phyloP scores from a whole-genome alignment of 805 yeast genomes.

The Hanseniaspora vineae region DNA sequence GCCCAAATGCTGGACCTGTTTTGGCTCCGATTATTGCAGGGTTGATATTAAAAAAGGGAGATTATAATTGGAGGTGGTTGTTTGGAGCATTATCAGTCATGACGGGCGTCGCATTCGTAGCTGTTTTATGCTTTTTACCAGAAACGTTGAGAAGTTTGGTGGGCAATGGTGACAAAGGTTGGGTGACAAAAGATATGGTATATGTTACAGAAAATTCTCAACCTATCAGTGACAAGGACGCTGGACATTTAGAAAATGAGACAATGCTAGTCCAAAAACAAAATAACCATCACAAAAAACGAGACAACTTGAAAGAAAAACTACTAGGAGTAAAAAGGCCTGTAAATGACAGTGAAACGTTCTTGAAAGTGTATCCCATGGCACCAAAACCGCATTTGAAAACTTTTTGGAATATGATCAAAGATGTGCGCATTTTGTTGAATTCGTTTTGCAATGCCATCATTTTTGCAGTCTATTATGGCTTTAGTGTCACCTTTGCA shows the following conservation, averaged over 20 bases:
- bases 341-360: conserved; percentile 11
- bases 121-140: conserved; percentile 51
- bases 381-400: conserved; percentile 34
- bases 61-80: conserved; percentile 70
- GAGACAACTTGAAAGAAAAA: conserved; percentile 2
- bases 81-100: conserved; percentile 66
- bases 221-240: too few species aligned
- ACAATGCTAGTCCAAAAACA: neutral
- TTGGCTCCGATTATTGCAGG: conserved; percentile 81
- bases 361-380: conserved; percentile 23
- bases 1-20: conserved; percentile 79
- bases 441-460: conserved; percentile 36
- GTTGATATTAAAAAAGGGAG: conserved; percentile 53
- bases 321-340: conserved; percentile 18
- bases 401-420: conserved; percentile 26
- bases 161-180: conserved; percentile 33
- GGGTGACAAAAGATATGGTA: conserved; percentile 8
- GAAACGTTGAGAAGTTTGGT: conserved; percentile 65
- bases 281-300: neutral
- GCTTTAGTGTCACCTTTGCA: conserved; percentile 37
- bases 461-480: conserved; percentile 43
- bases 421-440: conserved; percentile 31
- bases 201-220: too few species aligned
- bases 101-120: conserved; percentile 39
- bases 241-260: too few species aligned